Base-by-base conservation (phyloP, 139 green algal species). In the Tetradesmus lagerheimii region DNA sequence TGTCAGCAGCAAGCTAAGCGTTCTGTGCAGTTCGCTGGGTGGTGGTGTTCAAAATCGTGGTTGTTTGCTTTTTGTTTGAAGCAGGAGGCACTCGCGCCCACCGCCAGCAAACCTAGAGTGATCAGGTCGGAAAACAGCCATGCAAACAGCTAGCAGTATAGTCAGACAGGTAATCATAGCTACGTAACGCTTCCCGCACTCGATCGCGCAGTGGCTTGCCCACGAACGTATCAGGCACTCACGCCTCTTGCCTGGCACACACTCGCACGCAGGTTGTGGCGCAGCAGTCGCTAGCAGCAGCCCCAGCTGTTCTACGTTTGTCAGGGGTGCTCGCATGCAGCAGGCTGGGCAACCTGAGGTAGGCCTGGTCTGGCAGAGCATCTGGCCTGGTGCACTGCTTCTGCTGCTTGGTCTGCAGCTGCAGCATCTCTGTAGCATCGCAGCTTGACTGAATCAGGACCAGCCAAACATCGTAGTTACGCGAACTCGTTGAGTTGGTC, bases 121-220 rank as follows among this genome's bases (percentile, higher is more conserved):
- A 71, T 31, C 57, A 71, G 57, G 57, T n/a, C 23, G 5, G 31
- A 71, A 71, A 4, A 23, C 45, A 43, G 29, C 35, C 37, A 86
- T 86, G 80, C 80, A 86, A 23, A 62, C 80, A n/a, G 80, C 80
- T 43, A 75, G 23, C 20, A 74, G 16, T 41, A 41, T 86, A 86
- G 80, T 86, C 4, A 45, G 80, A 37, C 80, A 86, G 80, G 80
- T 86, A 74, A n/a, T 23, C 4, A 11, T 11, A 9, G 23, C 12
- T 5, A n/a, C 4, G 23, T 31, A 20, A 64, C 20, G 18, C 57
- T 9, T 71, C 25, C 1, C 57, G 25, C 4, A n/a, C 20, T 23
- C 25, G 57, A 71, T 71, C 57, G 57, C 23, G 57, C 57, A 27
- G 20, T 31, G 25, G 57, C 57, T 71, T n/a, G 1, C 4, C 0